Percentiles rank a stretch among this genome's conserved stretches.
Conservation (phyloP, 2,329 filamentous ascomycete species). For the Chrysoporthe cubensis region DNA sequence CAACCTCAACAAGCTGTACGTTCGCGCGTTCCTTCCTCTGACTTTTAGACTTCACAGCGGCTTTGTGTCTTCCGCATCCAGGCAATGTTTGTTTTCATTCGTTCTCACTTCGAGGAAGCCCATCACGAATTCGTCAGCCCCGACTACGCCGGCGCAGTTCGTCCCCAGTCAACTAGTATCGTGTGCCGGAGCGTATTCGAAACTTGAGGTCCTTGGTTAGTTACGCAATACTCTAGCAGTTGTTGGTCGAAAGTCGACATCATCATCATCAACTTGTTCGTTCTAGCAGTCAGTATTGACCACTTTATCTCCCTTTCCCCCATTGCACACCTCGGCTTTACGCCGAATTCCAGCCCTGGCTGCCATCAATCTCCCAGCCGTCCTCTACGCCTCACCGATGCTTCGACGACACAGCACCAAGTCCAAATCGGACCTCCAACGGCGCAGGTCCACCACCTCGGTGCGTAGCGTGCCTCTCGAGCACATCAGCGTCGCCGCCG, state of each 20-base stretch:
- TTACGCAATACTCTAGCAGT: no score
- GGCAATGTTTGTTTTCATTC: constrained; percentile 3
- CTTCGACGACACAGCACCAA: constrained; percentile 54
- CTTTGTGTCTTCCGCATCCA: background rate
- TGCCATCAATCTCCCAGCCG: background rate
- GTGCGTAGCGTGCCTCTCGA: constrained; percentile 51
- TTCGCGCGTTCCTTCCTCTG: background rate
- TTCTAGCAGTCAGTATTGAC: background rate
- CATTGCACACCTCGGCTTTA: background rate
- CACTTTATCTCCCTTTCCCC: background rate
- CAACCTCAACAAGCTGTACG: background rate
- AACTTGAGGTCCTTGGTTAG: background rate
- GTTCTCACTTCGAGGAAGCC: background rate
- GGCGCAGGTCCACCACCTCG: constrained; percentile 59
- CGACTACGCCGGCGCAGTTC: background rate
- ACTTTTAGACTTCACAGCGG: background rate
- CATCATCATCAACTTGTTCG: background rate
- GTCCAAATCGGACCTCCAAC: constrained; percentile 48
- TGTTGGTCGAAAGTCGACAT: background rate
- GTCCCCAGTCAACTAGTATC: background rate
- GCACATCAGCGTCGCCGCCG: constrained; percentile 52
- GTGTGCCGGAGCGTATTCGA: background rate
- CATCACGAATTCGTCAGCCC: background rate
- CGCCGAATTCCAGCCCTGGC: background rate
- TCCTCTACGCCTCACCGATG: constrained; percentile 41